Conservation (phyloP, 2,329 filamentous ascomycete species). For the Capronia americana region DNA sequence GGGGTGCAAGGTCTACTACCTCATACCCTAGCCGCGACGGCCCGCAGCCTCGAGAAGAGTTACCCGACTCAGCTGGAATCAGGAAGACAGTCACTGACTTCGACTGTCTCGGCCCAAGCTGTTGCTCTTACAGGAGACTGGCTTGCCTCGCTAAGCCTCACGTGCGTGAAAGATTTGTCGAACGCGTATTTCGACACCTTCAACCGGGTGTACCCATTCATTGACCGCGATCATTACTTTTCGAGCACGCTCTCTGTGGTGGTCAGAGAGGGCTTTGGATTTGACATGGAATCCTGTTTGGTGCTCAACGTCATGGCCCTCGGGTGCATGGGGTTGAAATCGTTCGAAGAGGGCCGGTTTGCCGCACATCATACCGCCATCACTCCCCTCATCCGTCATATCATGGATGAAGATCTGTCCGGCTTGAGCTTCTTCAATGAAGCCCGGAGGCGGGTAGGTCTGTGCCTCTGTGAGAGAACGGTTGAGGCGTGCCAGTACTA, state of each 20-base stretch:
- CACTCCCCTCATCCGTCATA: slow-evolving; percentile 44
- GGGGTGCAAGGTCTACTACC: slow-evolving; percentile 55
- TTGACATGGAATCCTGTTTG: slow-evolving; percentile 60
- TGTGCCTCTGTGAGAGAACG: slow-evolving; percentile 58
- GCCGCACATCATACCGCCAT: slow-evolving; percentile 42
- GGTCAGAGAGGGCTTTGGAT: slow-evolving; percentile 42
- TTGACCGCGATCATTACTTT: slow-evolving; percentile 61
- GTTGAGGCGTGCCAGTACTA: slow-evolving; percentile 61
- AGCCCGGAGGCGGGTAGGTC: slow-evolving; percentile 59
- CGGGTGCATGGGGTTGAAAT: slow-evolving; percentile 58
- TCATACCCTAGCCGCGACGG: slow-evolving; percentile 47
- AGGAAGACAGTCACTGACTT: slow-evolving; percentile 53
- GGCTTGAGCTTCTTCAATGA: slow-evolving; percentile 63
- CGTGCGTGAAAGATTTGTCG: slow-evolving; percentile 58
- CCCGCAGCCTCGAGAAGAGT: slow-evolving; percentile 52
- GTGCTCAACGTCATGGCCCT: slow-evolving; percentile 59
- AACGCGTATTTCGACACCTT: slow-evolving; percentile 63
- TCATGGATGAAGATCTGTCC: slow-evolving; percentile 56
- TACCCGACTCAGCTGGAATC: slow-evolving; percentile 60
- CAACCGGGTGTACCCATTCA: slow-evolving; percentile 59
- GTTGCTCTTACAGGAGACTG: slow-evolving; percentile 42
- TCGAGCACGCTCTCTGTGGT: slow-evolving; percentile 52
- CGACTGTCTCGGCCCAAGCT: slow-evolving; percentile 19
- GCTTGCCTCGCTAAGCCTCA: slow-evolving; percentile 56
- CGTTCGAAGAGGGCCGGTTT: slow-evolving; percentile 59